phyloP scores from a whole-genome alignment of 768 basidiomycete genomes.

The Phlebiopsis flavidoalba region DNA sequence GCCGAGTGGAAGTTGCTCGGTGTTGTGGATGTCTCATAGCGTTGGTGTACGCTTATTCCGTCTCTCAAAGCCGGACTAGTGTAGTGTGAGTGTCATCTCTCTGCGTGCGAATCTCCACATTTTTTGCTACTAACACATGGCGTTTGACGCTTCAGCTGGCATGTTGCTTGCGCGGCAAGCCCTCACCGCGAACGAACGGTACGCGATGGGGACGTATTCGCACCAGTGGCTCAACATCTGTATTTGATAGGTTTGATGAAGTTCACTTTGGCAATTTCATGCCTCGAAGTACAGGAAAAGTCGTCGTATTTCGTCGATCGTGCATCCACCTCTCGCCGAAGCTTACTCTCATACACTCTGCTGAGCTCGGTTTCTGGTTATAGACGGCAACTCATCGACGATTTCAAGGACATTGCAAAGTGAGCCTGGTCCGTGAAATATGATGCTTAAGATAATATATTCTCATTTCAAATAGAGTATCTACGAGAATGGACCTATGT shows the following conservation, averaged over 20 bases:
- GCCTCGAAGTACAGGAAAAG: slow-evolving; percentile 93
- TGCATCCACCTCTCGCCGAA: slow-evolving; percentile 97
- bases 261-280: slow-evolving; percentile 99
- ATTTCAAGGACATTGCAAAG: slow-evolving; percentile 99
- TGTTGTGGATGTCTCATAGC: slow-evolving; percentile 66
- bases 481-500: slow-evolving; percentile 87
- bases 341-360: slow-evolving; percentile 85
- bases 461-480: slow-evolving; percentile 41
- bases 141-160: slow-evolving; percentile 1
- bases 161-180: background rate
- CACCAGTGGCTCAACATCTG: background rate
- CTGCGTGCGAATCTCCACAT: background rate
- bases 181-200: background rate
- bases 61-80: slow-evolving; percentile 78
- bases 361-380: slow-evolving; percentile 84
- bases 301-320: slow-evolving; percentile 89
- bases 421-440: slow-evolving; percentile 33
- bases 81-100: slow-evolving; percentile 71
- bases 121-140: background rate
- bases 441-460: background rate
- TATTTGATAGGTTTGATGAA: slow-evolving; percentile 80
- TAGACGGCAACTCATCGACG: slow-evolving; percentile 89
- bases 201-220: background rate
- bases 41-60: slow-evolving; percentile 78
- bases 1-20: slow-evolving; percentile 78